Evolutionary conservation across 169 alveolate species (phyloP), one percentile per base, ranked within the genome.

Genomic region (Plasmodium gonderi): DNA sequence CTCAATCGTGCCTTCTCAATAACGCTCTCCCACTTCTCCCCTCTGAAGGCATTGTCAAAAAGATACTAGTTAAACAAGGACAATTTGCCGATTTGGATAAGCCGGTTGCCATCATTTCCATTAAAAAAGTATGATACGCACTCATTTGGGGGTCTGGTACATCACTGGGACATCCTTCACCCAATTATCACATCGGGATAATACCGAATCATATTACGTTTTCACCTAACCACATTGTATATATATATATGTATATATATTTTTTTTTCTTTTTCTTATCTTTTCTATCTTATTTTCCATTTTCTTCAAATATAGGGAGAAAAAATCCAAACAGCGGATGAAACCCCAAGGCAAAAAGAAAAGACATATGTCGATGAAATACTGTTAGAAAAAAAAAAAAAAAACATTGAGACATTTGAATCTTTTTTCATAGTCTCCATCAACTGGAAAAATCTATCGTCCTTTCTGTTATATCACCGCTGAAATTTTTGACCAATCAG

Each of bases 51-150:
- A 14, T 78, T 20, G 26, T 90, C 2, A 90, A 90, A 65, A 40
- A 77, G 2, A 77, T 90, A n/a, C 14, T 90, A 33, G 74, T 77
- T 2, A 72, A 90, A n/a, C 89, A 90, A 42, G 94, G 94, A 64
- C 77, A 90, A 5, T 44, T 77, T 17, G 94, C 91, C 1, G 83
- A 77, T 36, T 65, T 90, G 23, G 82, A 90, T 36, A 78, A 90
- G 36, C 83, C 68, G 42, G 91, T 90, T 2, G 94, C 94, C 31
- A 79, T 78, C 23, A 90, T 90, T 42, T 76, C 81, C 26, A 31
- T 64, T 29, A 74, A n/a, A 12, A 23, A 87, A 49, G 87, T 87
- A n/a, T 3, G 79, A 0, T 42, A 5, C 4, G 38, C 4, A 26
- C 38, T 8, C n/a, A n/a, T n/a, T n/a, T n/a, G n/a, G n/a, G n/a